phyloP scores from a whole-genome alignment of 108 stramenopile genomes.

The Schizochytrium sp. region DNA sequence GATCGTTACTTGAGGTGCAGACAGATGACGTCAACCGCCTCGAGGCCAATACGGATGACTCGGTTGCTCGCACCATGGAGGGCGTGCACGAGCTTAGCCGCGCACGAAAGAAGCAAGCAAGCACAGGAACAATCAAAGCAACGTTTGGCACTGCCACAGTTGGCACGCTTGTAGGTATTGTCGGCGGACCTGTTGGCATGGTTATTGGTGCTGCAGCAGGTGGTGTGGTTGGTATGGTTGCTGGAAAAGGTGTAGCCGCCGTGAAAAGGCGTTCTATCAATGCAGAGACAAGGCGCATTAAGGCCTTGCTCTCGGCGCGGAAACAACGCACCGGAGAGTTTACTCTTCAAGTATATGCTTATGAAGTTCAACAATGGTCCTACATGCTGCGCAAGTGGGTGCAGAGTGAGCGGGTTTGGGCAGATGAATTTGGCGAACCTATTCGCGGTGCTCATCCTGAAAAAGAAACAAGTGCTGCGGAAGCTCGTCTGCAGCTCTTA shows the following conservation, averaged over 20 bases:
- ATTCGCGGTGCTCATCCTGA: slow-evolving; percentile 32
- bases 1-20: slow-evolving; percentile 14
- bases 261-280: slow-evolving; percentile 22
- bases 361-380: slow-evolving; percentile 44
- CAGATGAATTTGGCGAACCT: slow-evolving; percentile 46
- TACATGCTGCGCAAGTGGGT: slow-evolving; percentile 41
- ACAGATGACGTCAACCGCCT: slow-evolving; percentile 50
- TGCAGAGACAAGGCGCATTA: slow-evolving; percentile 44
- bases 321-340: slow-evolving; percentile 48
- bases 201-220: slow-evolving; percentile 50
- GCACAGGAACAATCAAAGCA: slow-evolving; percentile 58
- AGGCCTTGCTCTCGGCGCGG: slow-evolving; percentile 47
- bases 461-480: slow-evolving; percentile 27
- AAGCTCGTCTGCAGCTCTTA: slow-evolving; percentile 12
- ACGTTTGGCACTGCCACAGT: slow-evolving; percentile 40
- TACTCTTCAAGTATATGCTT: slow-evolving; percentile 25
- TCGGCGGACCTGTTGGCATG: slow-evolving; percentile 53
- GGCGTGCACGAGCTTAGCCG: slow-evolving; percentile 59
- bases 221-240: slow-evolving; percentile 47
- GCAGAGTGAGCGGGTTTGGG: slow-evolving; percentile 47
- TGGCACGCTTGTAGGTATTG: slow-evolving; percentile 19
- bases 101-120: neutral
- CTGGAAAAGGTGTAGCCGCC: slow-evolving; percentile 53
- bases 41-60: slow-evolving; percentile 52
- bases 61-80: slow-evolving; percentile 26